phyloP scores from a whole-genome alignment of 371 early-diverging fungal species.

The Circinella umbellata region DNA sequence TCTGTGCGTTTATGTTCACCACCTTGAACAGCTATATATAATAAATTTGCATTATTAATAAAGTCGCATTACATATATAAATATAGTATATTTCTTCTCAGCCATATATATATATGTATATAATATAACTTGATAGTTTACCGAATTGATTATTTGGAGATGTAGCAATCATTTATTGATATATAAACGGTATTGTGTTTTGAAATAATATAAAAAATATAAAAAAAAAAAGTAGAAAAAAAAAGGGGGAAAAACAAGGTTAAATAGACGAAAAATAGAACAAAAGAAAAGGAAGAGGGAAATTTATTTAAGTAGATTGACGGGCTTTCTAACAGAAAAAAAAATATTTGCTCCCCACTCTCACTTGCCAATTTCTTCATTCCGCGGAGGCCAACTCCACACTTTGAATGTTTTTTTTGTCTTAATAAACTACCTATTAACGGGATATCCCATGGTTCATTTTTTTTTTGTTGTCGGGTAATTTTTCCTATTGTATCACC shows the following conservation, averaged over 20 bases:
- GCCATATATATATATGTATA: too few species aligned
- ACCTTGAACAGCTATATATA: neutral
- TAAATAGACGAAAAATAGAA: neutral
- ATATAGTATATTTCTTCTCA: neutral
- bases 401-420: neutral
- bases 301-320: neutral
- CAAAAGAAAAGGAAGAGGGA: neutral
- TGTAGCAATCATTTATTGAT: slow-evolving; percentile 7
- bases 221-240: neutral
- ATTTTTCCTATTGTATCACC: too few species aligned
- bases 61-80: too few species aligned
- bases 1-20: slow-evolving; percentile 6
- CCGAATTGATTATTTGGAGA: neutral
- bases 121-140: neutral
- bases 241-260: slow-evolving; percentile 3
- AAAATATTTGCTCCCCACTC: too few species aligned
- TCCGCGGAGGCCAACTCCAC: neutral
- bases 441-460: too few species aligned
- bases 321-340: neutral
- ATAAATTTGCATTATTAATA: neutral
- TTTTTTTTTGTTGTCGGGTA: too few species aligned
- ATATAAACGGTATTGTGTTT: neutral
- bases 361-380: neutral
- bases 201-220: too few species aligned
- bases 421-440: too few species aligned